Conservation (phyloP, 73 alveolate genomes). For the Vitrella brassicaformis region DNA sequence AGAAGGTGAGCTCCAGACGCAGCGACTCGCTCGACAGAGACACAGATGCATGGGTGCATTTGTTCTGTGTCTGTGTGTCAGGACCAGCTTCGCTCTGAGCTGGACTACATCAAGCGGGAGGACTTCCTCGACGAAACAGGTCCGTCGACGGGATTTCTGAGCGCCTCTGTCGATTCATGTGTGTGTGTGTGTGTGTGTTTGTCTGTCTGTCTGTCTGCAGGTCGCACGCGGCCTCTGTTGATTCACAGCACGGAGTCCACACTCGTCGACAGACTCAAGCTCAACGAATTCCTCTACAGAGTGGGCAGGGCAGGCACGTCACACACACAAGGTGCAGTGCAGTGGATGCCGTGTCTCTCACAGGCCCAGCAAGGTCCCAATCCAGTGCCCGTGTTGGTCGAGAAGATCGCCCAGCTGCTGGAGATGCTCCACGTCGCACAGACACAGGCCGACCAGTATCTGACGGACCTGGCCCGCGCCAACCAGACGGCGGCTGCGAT, state of each 20-base stretch:
- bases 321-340: too few relatives aligned
- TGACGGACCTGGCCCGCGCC: neutral
- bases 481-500: neutral
- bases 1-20: too few relatives aligned
- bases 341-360: too few relatives aligned
- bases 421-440: neutral
- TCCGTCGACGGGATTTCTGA: neutral
- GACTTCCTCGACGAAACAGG: neutral
- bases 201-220: neutral
- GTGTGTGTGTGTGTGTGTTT: neutral
- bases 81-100: neutral
- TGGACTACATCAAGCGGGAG: neutral
- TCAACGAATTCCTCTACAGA: neutral
- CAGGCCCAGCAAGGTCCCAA: neutral
- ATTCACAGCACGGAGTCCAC: neutral
- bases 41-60: too few relatives aligned
- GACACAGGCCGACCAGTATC: neutral
- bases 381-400: neutral
- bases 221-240: neutral
- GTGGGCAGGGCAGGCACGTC: too few relatives aligned
- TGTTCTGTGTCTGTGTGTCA: too few relatives aligned
- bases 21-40: too few relatives aligned
- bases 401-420: neutral
- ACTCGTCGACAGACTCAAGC: neutral
- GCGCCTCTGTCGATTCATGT: neutral